Conservation (phyloP, 176 grass and related monocot species). For the Chrysopogon serrulatus region DNA sequence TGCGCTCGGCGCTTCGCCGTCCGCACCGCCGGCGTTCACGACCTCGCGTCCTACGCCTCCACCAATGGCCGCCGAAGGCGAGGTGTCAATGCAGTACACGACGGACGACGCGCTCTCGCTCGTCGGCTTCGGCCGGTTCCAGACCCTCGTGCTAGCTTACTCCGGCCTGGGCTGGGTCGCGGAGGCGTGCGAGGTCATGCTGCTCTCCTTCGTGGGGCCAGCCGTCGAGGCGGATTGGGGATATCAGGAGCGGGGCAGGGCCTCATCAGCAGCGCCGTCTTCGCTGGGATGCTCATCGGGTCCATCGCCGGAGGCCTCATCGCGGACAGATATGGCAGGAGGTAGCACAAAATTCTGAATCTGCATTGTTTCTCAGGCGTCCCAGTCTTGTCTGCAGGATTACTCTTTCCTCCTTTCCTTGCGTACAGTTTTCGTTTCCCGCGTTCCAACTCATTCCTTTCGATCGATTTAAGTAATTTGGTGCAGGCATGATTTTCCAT, state of each 20-base stretch:
- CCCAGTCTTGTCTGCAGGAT: neutral
- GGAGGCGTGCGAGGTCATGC: conserved; percentile 60
- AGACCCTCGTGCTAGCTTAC: conserved; percentile 44
- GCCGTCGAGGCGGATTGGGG: conserved; percentile 41
- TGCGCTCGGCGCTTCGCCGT: neutral
- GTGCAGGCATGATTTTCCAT: neutral
- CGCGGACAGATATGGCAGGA: conserved; percentile 53
- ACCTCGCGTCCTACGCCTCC: neutral
- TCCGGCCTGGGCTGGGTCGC: conserved; percentile 41
- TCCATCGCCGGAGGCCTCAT: conserved; percentile 37
- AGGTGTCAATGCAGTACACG: conserved; percentile 29
- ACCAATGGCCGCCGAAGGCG: neutral
- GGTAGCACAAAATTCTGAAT: conserved; percentile 12
- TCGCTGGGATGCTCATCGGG: conserved; percentile 55
- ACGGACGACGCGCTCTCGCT: conserved; percentile 42
- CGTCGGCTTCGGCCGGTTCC: conserved; percentile 68
- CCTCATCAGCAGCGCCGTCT: conserved; percentile 46
- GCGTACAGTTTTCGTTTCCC: neutral
- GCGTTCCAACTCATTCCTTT: neutral
- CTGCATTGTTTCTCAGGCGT: neutral
- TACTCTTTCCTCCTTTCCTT: neutral
- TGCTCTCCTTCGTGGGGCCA: conserved; percentile 56
- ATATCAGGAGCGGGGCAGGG: conserved; percentile 26
- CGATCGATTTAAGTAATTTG: neutral
- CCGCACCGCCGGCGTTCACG: neutral